Conservation (phyloP, 2,329 filamentous ascomycete genomes). For the Fusarium nygamai region DNA sequence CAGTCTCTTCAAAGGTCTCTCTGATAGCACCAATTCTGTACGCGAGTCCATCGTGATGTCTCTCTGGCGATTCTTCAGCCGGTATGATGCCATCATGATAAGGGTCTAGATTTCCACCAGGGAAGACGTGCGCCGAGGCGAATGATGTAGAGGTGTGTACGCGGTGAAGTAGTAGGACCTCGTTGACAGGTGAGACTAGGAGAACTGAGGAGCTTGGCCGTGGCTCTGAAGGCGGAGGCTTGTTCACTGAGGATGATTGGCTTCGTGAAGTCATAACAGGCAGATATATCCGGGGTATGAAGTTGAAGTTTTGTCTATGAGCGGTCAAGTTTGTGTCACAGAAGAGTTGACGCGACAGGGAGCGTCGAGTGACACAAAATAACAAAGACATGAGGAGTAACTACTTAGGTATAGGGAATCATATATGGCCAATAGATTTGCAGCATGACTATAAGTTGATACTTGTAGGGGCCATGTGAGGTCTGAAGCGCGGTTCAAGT, state of each 20-base stretch:
- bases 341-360: constrained; percentile 12
- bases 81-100: constrained; percentile 76
- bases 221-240: constrained; percentile 53
- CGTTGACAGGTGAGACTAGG: constrained; percentile 85
- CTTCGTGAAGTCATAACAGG: constrained; percentile 26
- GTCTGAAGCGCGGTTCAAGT: constrained; percentile 13
- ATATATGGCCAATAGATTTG: neutral
- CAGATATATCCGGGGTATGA: neutral
- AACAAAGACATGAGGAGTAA: constrained; percentile 26
- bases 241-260: constrained; percentile 26
- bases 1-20: constrained; percentile 95
- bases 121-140: constrained; percentile 93
- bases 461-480: constrained; percentile 25
- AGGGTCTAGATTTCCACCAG: constrained; percentile 83
- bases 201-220: constrained; percentile 81
- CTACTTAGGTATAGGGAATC: neutral
- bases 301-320: constrained; percentile 20
- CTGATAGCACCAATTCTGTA: constrained; percentile 88
- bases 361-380: constrained; percentile 20
- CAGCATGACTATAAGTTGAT: neutral
- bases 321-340: neutral
- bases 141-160: constrained; percentile 86
- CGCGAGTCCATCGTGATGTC: constrained; percentile 75
- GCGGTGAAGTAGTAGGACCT: constrained; percentile 87
- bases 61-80: constrained; percentile 54